Conservation (phyloP, 495 filamentous ascomycete species). For the Friedmanniomyces endolithicus region DNA sequence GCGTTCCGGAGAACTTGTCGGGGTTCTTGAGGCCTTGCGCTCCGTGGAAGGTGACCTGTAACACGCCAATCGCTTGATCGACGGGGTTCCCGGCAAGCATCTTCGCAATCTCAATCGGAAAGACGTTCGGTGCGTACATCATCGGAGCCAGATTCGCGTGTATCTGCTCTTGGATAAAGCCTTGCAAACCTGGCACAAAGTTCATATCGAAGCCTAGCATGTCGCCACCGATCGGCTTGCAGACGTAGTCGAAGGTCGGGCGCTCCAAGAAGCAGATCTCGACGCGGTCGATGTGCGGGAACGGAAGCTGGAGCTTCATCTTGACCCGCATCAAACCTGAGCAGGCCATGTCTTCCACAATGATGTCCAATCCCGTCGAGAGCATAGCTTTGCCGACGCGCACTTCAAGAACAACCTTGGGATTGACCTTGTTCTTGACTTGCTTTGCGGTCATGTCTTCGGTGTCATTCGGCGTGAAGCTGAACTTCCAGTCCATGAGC, state of each 20-base stretch:
- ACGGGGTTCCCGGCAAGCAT: conserved; percentile 92
- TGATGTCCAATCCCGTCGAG: conserved; percentile 91
- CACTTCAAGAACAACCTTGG: conserved; percentile 89
- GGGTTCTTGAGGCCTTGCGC: conserved; percentile 87
- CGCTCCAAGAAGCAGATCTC: conserved; percentile 76
- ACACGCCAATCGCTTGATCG: conserved; percentile 88
- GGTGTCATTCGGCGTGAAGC: conserved; percentile 90
- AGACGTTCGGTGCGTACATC: conserved; percentile 95
- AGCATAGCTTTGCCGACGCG: conserved; percentile 87
- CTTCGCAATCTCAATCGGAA: conserved; percentile 96
- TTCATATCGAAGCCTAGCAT: conserved; percentile 96
- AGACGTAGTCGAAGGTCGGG: conserved; percentile 82
- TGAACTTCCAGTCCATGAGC: conserved; percentile 99
- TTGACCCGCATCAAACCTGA: conserved; percentile 91
- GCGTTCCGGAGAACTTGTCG: conserved; percentile 84
- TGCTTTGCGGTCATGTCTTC: conserved; percentile 84
- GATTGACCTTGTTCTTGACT: conserved; percentile 87
- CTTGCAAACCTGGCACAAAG: conserved; percentile 88
- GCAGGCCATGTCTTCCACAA: conserved; percentile 95
- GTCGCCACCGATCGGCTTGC: conserved; percentile 94
- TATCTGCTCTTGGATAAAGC: conserved; percentile 90
- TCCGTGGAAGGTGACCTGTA: conserved; percentile 82
- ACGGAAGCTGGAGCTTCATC: conserved; percentile 89
- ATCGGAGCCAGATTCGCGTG: conserved; percentile 85
- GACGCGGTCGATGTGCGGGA: conserved; percentile 85